Conservation (phyloP, 768 basidiomycete genomes). For the Heimioporus sp. region DNA sequence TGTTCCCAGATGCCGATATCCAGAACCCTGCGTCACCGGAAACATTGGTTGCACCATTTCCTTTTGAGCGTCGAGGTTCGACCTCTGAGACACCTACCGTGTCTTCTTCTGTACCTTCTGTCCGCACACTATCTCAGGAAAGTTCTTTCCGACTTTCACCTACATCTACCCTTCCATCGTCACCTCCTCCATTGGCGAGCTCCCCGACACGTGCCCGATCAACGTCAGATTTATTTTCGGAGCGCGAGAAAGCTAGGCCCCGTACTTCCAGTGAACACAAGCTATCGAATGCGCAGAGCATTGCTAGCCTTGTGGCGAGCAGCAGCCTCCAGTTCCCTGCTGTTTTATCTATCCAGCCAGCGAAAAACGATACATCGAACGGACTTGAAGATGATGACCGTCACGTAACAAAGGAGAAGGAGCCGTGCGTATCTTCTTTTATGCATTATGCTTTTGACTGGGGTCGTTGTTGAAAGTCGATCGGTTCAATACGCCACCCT, state of each 20-base stretch:
- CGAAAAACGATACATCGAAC: constrained; percentile 12
- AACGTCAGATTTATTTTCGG: constrained; percentile 49
- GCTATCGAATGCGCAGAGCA: constrained; percentile 30
- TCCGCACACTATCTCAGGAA: constrained; percentile 30
- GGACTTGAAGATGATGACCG: constrained; percentile 26
- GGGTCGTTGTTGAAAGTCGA: constrained; percentile 34
- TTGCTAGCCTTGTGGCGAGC: constrained; percentile 22
- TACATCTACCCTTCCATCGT: constrained; percentile 34
- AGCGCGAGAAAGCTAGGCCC: constrained; percentile 39
- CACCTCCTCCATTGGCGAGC: constrained; percentile 37
- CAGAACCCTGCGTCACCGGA: constrained; percentile 76
- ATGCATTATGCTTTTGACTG: constrained; percentile 6
- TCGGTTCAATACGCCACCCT: constrained; percentile 72
- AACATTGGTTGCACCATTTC: constrained; percentile 45
- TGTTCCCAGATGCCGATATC: constrained; percentile 39
- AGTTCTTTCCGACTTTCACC: constrained; percentile 30
- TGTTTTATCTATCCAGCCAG: constrained; percentile 7
- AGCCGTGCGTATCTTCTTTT: constrained; percentile 42
- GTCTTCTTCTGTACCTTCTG: constrained; percentile 38
- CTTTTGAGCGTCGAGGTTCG: constrained; percentile 53
- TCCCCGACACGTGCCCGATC: constrained; percentile 57
- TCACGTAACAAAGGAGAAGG: constrained; percentile 40
- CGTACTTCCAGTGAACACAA: constrained; percentile 25
- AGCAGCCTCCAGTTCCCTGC: constrained; percentile 21
- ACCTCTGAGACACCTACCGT: constrained; percentile 53